Percentiles rank a stretch among this genome's conserved stretches.
Conservation (phyloP, 2,329 filamentous ascomycete species). For the Neospermospora avenae region DNA sequence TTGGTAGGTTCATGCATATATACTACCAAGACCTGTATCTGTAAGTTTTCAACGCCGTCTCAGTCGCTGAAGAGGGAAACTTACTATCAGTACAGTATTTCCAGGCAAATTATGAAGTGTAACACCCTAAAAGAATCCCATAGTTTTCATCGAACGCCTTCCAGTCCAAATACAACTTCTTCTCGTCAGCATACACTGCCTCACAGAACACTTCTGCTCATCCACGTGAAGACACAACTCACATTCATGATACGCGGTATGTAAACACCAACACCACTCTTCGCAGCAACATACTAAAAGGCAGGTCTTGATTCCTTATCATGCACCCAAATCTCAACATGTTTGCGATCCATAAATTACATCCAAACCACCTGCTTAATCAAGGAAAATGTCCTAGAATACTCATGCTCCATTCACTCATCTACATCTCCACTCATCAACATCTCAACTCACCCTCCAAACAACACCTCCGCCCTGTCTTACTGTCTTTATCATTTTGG, state of each 20-base stretch:
- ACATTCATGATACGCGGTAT: constrained; percentile 35
- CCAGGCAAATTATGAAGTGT: constrained; percentile 31
- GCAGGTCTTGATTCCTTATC: constrained; percentile 46
- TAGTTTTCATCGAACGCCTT: constrained; percentile 40
- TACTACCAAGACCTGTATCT: constrained; percentile 29
- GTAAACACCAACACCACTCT: constrained; percentile 41
- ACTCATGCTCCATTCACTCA: too few relatives aligned
- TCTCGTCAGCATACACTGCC: too few relatives aligned
- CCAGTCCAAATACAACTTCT: constrained; percentile 39
- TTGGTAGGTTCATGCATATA: constrained; percentile 36
- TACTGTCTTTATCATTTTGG: too few relatives aligned
- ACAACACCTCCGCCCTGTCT: too few relatives aligned
- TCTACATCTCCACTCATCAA: constrained; percentile 3
- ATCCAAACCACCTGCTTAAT: constrained; percentile 47
- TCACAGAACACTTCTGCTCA: too few relatives aligned
- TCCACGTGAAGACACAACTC: not conserved
- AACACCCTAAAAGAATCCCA: constrained; percentile 42
- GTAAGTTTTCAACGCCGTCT: not conserved
- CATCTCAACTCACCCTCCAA: not conserved
- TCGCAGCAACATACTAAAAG: constrained; percentile 43
- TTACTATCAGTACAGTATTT: constrained; percentile 29
- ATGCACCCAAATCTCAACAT: constrained; percentile 45
- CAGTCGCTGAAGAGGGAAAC: not conserved
- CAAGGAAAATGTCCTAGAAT: constrained; percentile 46
- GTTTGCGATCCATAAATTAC: constrained; percentile 40